Evolutionary conservation across 495 filamentous ascomycete genomes (phyloP).

Genomic region (Sporormia fimetaria): DNA sequence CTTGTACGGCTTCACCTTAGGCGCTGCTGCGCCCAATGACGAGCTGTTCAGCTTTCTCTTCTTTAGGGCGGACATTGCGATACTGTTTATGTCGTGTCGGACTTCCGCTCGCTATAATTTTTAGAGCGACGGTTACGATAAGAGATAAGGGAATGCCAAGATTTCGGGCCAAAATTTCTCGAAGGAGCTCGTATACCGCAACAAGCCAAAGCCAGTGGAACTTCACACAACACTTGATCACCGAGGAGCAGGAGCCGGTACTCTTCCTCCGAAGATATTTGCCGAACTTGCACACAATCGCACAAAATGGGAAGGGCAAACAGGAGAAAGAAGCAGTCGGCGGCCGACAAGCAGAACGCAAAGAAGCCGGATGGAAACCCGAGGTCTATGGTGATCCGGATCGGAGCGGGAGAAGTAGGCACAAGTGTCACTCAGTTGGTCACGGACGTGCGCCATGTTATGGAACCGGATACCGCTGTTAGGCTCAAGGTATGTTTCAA

Average conservation of each 20-base stretch:
- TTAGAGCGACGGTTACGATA: slow-evolving; percentile 15
- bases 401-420: slow-evolving; percentile 88
- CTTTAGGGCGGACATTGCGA: slow-evolving; percentile 11
- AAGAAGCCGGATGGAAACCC: slow-evolving; percentile 44
- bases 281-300: no score
- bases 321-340: slow-evolving; percentile 17
- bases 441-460: slow-evolving; percentile 79
- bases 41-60: slow-evolving; percentile 18
- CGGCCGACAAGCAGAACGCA: slow-evolving; percentile 9
- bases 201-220: background rate
- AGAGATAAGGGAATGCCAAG: slow-evolving; percentile 14
- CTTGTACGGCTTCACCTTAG: slow-evolving; percentile 5
- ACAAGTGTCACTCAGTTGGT: slow-evolving; percentile 84
- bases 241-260: no score
- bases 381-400: slow-evolving; percentile 97
- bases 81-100: background rate
- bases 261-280: no score
- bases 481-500: slow-evolving; percentile 49
- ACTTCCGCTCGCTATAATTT: background rate
- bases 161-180: slow-evolving; percentile 13
- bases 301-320: slow-evolving; percentile 12
- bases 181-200: background rate
- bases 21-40: background rate
- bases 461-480: slow-evolving; percentile 89
- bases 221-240: no score